These are phyloP conservation scores for Fusarium nelsonii DNA, from an alignment of 2,329 filamentous ascomycete genomes.

Conservation along the genomic window DNA sequence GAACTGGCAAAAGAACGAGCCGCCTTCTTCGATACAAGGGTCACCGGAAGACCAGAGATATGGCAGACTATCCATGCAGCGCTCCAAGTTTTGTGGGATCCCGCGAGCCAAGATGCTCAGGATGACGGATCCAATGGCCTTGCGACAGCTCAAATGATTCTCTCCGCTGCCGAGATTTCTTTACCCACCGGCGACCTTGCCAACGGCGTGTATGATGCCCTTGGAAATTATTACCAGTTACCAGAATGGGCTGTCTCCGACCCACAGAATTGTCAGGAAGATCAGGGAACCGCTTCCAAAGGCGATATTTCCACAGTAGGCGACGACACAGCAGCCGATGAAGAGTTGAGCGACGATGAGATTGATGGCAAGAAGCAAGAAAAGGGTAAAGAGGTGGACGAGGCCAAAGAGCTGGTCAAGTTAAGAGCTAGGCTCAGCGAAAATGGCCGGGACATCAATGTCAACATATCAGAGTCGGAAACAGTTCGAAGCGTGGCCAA, in stretches of 20 bases:
- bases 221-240: constrained; percentile 77
- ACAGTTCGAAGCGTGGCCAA: constrained; percentile 72
- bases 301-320: constrained; percentile 54
- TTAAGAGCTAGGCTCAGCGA: constrained; percentile 76
- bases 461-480: constrained; percentile 70
- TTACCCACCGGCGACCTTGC: constrained; percentile 79
- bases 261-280: constrained; percentile 66
- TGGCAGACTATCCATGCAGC: constrained; percentile 82
- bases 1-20: constrained; percentile 77
- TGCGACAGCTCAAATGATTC: constrained; percentile 80
- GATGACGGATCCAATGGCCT: constrained; percentile 59
- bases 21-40: constrained; percentile 92
- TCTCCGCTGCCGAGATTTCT: constrained; percentile 82
- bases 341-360: constrained; percentile 56
- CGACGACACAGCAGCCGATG: constrained; percentile 57
- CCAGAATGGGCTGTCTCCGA: constrained; percentile 77
- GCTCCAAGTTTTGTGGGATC: constrained; percentile 74
- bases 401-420: constrained; percentile 66
- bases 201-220: constrained; percentile 77
- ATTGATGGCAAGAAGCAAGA: constrained; percentile 62
- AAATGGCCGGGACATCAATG: constrained; percentile 71
- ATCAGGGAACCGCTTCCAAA: constrained; percentile 47
- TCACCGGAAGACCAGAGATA: constrained; percentile 80
- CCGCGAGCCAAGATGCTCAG: constrained; percentile 56
- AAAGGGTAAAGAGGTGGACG: constrained; percentile 69